Evolutionary conservation across 139 green algal genomes (phyloP).

Genomic region (Tetradesmus obliquus): DNA sequence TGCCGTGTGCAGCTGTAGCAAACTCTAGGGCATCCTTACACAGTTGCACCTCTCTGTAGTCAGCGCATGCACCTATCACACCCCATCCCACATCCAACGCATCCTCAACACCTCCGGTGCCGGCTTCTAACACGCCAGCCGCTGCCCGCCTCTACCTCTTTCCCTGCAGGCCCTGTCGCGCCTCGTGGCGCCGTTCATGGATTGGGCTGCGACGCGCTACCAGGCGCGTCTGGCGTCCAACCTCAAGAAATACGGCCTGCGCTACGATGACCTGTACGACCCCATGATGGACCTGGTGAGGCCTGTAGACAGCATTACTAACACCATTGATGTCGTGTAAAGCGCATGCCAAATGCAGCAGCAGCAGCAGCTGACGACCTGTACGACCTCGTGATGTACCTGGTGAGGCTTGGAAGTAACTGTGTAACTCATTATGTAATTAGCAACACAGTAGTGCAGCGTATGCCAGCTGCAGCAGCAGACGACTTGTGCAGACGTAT

Average conservation of each 20-base stretch:
- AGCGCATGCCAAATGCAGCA: background rate
- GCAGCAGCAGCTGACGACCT: background rate
- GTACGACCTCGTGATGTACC: too few species aligned
- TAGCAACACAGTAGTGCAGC: too few species aligned
- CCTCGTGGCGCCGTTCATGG: slow-evolving; percentile 72
- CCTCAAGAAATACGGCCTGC: slow-evolving; percentile 91
- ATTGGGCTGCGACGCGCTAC: slow-evolving; percentile 69
- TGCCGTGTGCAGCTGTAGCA: background rate
- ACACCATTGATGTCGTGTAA: background rate
- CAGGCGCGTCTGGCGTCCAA: slow-evolving; percentile 76
- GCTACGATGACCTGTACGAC: slow-evolving; percentile 98
- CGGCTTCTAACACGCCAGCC: too few species aligned
- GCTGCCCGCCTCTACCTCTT: background rate
- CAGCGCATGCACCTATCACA: too few species aligned
- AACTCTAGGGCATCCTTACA: background rate
- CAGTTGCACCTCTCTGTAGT: too few species aligned
- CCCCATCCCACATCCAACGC: too few species aligned
- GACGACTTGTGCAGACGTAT: too few species aligned
- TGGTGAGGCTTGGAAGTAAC: too few species aligned
- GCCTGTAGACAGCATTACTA: background rate
- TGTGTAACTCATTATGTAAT: too few species aligned
- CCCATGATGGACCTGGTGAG: slow-evolving; percentile 84
- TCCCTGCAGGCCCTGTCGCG: slow-evolving; percentile 47
- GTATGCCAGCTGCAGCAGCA: background rate
- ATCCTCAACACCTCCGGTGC: too few species aligned